These are phyloP conservation scores for Neonectria sp. DNA, from an alignment of 2,329 filamentous ascomycete species.

Conservation along the genomic window DNA sequence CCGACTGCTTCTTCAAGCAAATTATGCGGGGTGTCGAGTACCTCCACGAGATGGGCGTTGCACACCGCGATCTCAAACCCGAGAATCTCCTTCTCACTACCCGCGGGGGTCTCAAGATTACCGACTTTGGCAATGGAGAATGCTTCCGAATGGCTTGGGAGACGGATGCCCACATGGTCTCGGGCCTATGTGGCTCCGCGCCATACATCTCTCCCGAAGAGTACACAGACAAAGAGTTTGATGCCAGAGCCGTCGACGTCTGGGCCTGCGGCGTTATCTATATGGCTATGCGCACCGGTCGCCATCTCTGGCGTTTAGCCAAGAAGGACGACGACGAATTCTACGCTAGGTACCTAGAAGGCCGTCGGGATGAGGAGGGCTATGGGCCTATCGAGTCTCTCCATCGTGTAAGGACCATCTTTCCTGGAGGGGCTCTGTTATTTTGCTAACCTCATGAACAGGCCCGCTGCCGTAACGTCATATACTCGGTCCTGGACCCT, in stretches of 20 bases:
- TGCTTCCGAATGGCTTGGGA: constrained; percentile 99
- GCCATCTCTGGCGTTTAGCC: constrained; percentile 96
- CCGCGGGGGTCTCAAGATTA: constrained; percentile 94
- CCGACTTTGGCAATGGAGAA: constrained; percentile 98
- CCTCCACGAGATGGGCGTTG: constrained; percentile 99
- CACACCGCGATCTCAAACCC: constrained; percentile 95
- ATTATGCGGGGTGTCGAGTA: constrained; percentile 99
- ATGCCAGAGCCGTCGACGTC: constrained; percentile 96
- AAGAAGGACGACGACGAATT: constrained; percentile 98
- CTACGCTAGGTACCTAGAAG: constrained; percentile 93
- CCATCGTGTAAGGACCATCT: constrained; percentile 81
- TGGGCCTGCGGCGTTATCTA: constrained; percentile 99
- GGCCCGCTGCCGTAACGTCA: constrained; percentile 98
- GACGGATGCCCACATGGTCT: constrained; percentile 97
- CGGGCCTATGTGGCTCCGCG: constrained; percentile 94
- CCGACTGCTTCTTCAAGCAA: constrained; percentile 99
- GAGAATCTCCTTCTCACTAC: constrained; percentile 96
- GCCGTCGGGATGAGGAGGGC: constrained; percentile 92
- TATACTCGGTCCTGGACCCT: constrained; percentile 97
- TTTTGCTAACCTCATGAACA: constrained; percentile 55
- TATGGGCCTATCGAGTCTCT: constrained; percentile 97
- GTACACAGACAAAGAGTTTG: constrained; percentile 95
- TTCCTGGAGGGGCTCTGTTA: background rate
- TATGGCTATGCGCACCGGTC: constrained; percentile 98
- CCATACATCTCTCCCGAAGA: constrained; percentile 98